Conservation (phyloP, 768 basidiomycete species). For the Tulasnella sp. region DNA sequence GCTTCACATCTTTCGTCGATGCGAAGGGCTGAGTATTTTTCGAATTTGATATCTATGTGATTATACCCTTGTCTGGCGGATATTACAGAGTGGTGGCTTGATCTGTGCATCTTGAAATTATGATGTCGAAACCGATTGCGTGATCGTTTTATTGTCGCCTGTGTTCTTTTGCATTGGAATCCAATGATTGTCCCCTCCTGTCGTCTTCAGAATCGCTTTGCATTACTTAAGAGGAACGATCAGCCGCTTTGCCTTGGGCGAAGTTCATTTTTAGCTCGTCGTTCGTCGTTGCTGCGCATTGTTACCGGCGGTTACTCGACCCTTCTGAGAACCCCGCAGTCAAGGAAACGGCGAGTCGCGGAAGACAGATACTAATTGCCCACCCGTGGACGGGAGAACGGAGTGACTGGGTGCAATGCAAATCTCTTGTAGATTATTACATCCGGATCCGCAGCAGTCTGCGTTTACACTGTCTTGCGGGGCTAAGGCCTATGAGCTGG, state of each 20-base stretch:
- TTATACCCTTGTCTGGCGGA: no score
- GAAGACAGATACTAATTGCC: neutral
- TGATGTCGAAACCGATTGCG: no score
- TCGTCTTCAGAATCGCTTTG: no score
- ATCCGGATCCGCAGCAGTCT: neutral
- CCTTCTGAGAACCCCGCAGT: constrained; percentile 6
- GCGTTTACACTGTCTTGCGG: neutral
- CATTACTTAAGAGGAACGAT: neutral
- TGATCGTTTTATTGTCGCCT: no score
- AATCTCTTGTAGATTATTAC: neutral
- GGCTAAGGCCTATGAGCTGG: neutral
- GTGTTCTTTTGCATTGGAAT: no score
- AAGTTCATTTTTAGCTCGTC: neutral
- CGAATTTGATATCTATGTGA: no score
- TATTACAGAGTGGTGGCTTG: no score
- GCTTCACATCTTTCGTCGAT: no score
- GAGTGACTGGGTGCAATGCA: neutral
- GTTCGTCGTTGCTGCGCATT: constrained; percentile 8
- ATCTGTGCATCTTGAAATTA: no score
- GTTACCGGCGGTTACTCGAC: constrained; percentile 9
- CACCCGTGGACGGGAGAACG: neutral
- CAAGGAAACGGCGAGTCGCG: neutral
- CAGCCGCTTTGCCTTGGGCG: neutral
- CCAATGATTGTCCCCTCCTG: no score
- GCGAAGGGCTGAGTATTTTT: no score